Evolutionary conservation across 1,284 basidiomycete species (phyloP), one percentile per base, ranked within the genome.

Genomic region (Ceratobasidium sp.): DNA sequence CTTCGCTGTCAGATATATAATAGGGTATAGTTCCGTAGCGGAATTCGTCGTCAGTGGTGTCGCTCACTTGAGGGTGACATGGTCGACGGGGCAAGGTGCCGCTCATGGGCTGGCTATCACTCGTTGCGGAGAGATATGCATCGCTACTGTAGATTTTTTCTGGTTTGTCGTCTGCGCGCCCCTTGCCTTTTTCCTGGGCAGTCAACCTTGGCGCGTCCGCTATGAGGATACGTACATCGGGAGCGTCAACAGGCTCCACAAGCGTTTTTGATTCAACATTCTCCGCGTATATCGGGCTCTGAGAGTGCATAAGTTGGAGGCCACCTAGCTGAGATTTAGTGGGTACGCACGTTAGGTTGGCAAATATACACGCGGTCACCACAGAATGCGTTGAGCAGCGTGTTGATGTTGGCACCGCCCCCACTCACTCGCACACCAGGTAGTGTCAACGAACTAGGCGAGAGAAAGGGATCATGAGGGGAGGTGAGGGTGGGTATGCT

Each of bases 1-100:
- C 75, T 40, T 77, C 75, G 42, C 39, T 55, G 39, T 77, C 75
- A 3, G 75, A 77, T 9, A 77, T 68, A 33, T 49, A 63, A 44
- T 77, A 64, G 20, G 75, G 69, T 9, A 77, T 51, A 3, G 64
- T 77, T 12, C 61, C 75, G 33, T 68, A 77, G 26, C 64, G 66
- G 12, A 58, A 23, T 23, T 77, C 66, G 12, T 68, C 75, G 55
- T 77, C 75, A 4, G 64, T 68, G 20, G 68, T 56, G 18, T 68
- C 75, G 42, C 53, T 68, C 15, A 55, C 56, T 5, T 66, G 66
- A 53, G 42, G 26, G 18, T 44, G 61, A 12, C 68, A 9, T 3
- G 49, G 39, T 12, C 68, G 53, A 26, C 40, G 23, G 1, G 15
- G n/a, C 7, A 53, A 56, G 68, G 51, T 23, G 39, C 39, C 40